Base-by-base conservation (phyloP, 192 early-diverging fungal species). In the Kappamyces sp. region DNA sequence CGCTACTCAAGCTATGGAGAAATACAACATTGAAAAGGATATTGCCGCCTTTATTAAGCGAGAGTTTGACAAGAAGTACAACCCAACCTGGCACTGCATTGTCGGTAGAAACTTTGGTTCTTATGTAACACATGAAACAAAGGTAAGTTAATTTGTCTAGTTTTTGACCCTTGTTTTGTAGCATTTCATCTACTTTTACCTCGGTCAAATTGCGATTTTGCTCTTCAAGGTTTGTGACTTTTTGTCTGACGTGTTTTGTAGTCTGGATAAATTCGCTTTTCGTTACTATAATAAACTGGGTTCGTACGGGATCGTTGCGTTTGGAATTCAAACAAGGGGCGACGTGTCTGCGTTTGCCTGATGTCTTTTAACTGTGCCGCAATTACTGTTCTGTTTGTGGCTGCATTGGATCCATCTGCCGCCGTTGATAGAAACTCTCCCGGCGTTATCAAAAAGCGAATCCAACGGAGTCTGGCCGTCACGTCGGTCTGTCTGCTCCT, bases 71-170 rank as follows among this genome's bases (percentile, higher is more conserved):
- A 90, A 89, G 74, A 90, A 93, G 82, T 93, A 92, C 72, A 91
- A 94, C 66, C 85, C 89, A 9, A 94, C 94, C 51, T 99, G 96
- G 94, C 96, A 99, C 68, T 92, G 90, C 63, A 90, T 99, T 51
- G 96, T 99, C 41, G 96, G 96, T 52, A 83, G 93, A 59, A 97
- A 93, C 85, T 99, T 97, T 90, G 96, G 94, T 40, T 95, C 92
- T 37, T 96, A 91, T 63, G 96, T 97, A 12, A 97, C 96, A 31
- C 94, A 99, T 62, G 96, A 84, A 62, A 84, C 81, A 29, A 84
- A 82, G 76, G 80, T 86, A 54, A 12, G 49, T 33, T 3, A 11
- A 9, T 45, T 65, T 9, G 31, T 63, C 3, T 43, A 35, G 5
- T 3, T 14, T 45, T 29, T 15, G 29, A 57, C 30, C 15, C 22